phyloP scores from a whole-genome alignment of 2,329 filamentous ascomycete species.

The Ophiostoma sp. region DNA sequence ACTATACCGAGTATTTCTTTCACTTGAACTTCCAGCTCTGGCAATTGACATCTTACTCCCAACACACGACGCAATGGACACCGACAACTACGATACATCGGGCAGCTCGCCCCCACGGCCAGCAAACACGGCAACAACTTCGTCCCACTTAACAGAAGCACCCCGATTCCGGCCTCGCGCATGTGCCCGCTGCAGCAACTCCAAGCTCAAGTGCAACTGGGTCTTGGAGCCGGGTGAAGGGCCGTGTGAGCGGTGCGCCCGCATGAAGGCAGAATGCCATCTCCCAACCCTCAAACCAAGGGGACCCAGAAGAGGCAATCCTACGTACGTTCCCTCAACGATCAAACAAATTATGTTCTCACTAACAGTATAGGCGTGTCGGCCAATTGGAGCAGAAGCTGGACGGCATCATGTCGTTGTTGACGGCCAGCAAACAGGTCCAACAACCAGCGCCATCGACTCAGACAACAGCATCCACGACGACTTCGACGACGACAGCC shows the following conservation, averaged over 20 bases:
- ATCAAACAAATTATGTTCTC: too few relatives aligned
- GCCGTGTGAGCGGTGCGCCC: constrained; percentile 32
- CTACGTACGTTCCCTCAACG: constrained; percentile 25
- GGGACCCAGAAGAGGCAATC: constrained; percentile 30
- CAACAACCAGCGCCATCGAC: constrained; percentile 14
- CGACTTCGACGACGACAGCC: neutral
- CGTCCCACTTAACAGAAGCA: neutral
- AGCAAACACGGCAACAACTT: neutral
- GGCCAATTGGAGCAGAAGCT: constrained; percentile 44
- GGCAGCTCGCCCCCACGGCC: neutral
- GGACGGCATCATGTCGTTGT: constrained; percentile 43
- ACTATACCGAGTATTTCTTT: too few relatives aligned
- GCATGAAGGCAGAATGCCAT: constrained; percentile 29
- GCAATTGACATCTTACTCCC: too few relatives aligned
- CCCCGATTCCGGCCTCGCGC: constrained; percentile 36
- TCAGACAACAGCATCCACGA: neutral
- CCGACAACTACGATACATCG: neutral
- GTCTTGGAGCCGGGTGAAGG: constrained; percentile 30
- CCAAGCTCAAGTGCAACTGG: constrained; percentile 34
- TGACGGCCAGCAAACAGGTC: constrained; percentile 38
- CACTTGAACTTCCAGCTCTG: too few relatives aligned
- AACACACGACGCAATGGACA: neutral
- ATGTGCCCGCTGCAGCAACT: constrained; percentile 36
- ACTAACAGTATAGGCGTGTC: constrained; percentile 37
- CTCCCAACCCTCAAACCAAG: constrained; percentile 32